A percentile compares a stretch with the other conserved stretches of the same genome.
Conservation (phyloP, 2,329 filamentous ascomycete genomes). For the Bipolaris zeicola region DNA sequence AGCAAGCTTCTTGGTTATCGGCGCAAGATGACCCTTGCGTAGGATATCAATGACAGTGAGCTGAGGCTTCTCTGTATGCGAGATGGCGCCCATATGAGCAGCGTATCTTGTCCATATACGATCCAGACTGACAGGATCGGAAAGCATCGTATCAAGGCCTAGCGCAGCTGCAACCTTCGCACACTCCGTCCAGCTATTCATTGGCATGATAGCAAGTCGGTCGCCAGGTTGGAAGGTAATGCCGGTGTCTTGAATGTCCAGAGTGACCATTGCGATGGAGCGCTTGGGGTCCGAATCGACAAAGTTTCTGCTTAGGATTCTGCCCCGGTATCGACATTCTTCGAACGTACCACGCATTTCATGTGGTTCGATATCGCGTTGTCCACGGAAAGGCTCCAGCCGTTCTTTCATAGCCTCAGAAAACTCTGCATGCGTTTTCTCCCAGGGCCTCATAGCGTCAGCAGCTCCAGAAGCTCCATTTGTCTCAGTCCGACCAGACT, state of each 20-base stretch:
- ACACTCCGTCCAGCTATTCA: constrained; percentile 61
- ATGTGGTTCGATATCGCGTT: constrained; percentile 57
- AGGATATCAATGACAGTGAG: constrained; percentile 31
- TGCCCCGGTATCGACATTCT: constrained; percentile 59
- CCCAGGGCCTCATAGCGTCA: constrained; percentile 30
- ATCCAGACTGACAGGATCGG: constrained; percentile 49
- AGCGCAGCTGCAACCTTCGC: constrained; percentile 61
- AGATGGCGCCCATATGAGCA: constrained; percentile 22
- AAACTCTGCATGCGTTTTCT: constrained; percentile 47
- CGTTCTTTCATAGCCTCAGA: constrained; percentile 62
- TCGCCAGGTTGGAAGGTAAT: constrained; percentile 62
- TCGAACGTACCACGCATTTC: constrained; percentile 62
- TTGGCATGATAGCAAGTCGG: constrained; percentile 60
- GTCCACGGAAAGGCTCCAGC: constrained; percentile 57
- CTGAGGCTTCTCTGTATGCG: constrained; percentile 16
- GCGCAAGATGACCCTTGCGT: constrained; percentile 31
- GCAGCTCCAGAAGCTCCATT: constrained; percentile 32
- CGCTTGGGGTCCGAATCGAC: constrained; percentile 56
- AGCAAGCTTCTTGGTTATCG: constrained; percentile 31
- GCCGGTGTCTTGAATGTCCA: constrained; percentile 60
- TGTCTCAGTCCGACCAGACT: constrained; percentile 57
- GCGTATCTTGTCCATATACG: constrained; percentile 53
- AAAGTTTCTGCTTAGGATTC: constrained; percentile 53
- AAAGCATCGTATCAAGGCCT: constrained; percentile 56
- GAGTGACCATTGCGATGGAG: constrained; percentile 57